These are phyloP conservation scores for Talaromyces sp. DNA, from an alignment of 2,329 filamentous ascomycete species.

Conservation along the genomic window DNA sequence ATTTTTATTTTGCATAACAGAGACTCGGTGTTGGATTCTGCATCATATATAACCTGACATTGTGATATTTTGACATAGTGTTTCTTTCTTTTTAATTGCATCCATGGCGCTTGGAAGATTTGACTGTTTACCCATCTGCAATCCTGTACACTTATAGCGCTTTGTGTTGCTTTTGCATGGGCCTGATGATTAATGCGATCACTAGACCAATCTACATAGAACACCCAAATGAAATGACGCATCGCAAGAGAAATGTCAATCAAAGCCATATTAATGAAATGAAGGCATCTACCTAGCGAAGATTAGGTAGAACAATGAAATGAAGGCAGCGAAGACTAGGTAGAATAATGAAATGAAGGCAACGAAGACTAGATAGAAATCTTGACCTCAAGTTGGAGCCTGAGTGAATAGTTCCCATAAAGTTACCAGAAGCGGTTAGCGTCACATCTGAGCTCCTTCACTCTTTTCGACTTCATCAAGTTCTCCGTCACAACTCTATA, in stretches of 20 bases:
- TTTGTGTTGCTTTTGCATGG: background rate
- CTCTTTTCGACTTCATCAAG: slow-evolving; percentile 23
- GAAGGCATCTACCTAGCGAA: background rate
- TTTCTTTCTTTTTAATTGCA: slow-evolving; percentile 9
- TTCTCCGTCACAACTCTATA: background rate
- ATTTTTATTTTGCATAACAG: slow-evolving; percentile 20
- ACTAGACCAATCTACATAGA: background rate
- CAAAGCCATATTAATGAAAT: background rate
- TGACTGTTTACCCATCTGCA: background rate
- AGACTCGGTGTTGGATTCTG: slow-evolving; percentile 17
- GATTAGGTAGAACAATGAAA: too few relatives aligned
- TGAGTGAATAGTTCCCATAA: background rate
- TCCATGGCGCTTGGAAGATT: slow-evolving; percentile 18
- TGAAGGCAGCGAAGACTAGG: too few relatives aligned
- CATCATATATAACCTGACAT: slow-evolving; percentile 15
- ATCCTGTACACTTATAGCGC: background rate
- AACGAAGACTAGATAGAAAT: too few relatives aligned
- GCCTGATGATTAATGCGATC: background rate
- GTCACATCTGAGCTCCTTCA: slow-evolving; percentile 21
- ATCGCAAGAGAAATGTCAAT: background rate
- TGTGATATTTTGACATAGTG: too few relatives aligned
- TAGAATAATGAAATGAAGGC: too few relatives aligned
- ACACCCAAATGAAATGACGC: background rate
- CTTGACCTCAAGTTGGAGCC: background rate
- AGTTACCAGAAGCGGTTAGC: slow-evolving; percentile 23